These are phyloP conservation scores for Eucalyptus brandiana DNA, from an alignment of 345 rosid species.

Conservation along the genomic window DNA sequence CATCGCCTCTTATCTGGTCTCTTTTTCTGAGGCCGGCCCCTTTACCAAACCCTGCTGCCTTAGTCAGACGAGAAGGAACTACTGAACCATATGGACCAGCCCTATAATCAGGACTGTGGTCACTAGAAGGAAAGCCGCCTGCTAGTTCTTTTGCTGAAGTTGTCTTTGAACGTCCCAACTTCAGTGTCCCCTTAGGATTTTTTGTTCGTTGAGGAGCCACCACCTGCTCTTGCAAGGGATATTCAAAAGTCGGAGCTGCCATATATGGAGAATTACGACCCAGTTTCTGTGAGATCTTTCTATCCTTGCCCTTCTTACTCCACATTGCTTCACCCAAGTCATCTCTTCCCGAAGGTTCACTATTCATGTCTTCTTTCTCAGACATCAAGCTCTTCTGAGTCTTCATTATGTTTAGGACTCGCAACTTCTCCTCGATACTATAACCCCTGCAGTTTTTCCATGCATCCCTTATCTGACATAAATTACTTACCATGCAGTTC, in stretches of 20 bases:
- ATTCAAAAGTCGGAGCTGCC: conserved; percentile 33
- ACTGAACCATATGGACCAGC: conserved; percentile 24
- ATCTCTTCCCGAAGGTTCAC: conserved; percentile 52
- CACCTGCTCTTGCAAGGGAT: conserved; percentile 25
- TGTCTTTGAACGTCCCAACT: conserved; percentile 35
- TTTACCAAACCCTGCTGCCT: conserved; percentile 26
- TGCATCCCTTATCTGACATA: conserved; percentile 85
- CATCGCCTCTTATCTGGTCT: conserved; percentile 32
- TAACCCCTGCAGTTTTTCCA: conserved; percentile 79
- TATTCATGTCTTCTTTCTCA: conserved; percentile 61
- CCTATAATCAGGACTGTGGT: conserved; percentile 34
- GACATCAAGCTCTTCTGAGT: conserved; percentile 75
- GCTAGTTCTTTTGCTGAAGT: conserved; percentile 21
- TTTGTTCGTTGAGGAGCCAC: conserved; percentile 39
- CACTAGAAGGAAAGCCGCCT: conserved; percentile 24
- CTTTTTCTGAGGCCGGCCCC: conserved; percentile 28
- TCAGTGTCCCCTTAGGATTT: conserved; percentile 51
- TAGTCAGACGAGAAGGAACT: conserved; percentile 23
- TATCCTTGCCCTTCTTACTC: conserved; percentile 48
- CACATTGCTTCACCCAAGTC: conserved; percentile 43
- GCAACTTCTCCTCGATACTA: conserved; percentile 81
- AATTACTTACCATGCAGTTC: conserved; percentile 59
- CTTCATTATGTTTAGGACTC: conserved; percentile 71
- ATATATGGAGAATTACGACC: conserved; percentile 23
- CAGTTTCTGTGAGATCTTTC: conserved; percentile 31